These are phyloP conservation scores for Lecanosticta acicola DNA, from an alignment of 2,329 filamentous ascomycete species.

Conservation along the genomic window DNA sequence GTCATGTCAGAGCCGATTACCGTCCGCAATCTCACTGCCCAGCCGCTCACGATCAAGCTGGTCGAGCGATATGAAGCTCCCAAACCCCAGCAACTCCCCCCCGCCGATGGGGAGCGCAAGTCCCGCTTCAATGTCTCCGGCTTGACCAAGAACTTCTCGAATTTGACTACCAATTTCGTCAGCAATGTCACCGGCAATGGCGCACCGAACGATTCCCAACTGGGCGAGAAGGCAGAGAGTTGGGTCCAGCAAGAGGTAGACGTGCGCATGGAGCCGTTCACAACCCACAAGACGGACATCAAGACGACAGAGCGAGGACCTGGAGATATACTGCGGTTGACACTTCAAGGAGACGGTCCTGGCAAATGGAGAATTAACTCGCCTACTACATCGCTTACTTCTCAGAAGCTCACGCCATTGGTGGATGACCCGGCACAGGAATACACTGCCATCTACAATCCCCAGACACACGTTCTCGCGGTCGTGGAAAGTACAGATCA, in stretches of 20 bases:
- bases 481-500: constrained; percentile 68
- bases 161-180: constrained; percentile 36
- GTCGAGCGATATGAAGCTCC: constrained; percentile 66
- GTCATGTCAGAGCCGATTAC: constrained; percentile 47
- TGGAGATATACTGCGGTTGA: constrained; percentile 66
- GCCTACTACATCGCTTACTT: constrained; percentile 49
- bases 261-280: constrained; percentile 63
- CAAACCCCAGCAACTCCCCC: constrained; percentile 35
- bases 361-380: constrained; percentile 68
- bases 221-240: constrained; percentile 53
- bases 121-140: constrained; percentile 35
- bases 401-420: constrained; percentile 36
- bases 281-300: constrained; percentile 58
- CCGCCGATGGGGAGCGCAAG: constrained; percentile 13
- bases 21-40: constrained; percentile 75
- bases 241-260: constrained; percentile 59
- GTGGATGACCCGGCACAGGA: constrained; percentile 35
- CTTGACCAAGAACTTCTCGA: constrained; percentile 18
- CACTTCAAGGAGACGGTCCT: constrained; percentile 57
- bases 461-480: constrained; percentile 39
- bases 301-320: constrained; percentile 50
- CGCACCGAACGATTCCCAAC: constrained; percentile 37
- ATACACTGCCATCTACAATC: constrained; percentile 42
- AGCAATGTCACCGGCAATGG: constrained; percentile 22
- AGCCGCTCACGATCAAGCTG: constrained; percentile 63